Evolutionary conservation across 805 yeast species (phyloP).

Genomic region (Geotrichum ghanense): DNA sequence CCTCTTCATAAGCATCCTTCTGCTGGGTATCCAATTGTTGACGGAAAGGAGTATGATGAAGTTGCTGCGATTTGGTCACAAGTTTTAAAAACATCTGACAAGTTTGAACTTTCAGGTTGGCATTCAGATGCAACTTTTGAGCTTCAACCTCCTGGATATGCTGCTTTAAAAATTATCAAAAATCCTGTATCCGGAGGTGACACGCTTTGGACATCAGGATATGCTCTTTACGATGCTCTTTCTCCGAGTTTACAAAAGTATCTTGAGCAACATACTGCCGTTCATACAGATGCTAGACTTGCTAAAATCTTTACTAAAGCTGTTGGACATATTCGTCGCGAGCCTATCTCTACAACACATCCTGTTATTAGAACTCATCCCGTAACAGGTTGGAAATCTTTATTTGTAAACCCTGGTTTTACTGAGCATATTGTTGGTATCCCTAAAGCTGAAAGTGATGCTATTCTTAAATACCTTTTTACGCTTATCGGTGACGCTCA

Average conservation of each 20-base stretch:
- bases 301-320: slow-evolving; percentile 42
- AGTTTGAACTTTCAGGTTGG: slow-evolving; percentile 29
- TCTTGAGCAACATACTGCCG: slow-evolving; percentile 34
- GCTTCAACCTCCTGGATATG: slow-evolving; percentile 44
- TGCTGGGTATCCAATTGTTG: slow-evolving; percentile 16
- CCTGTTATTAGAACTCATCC: slow-evolving; percentile 57
- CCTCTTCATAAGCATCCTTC: slow-evolving; percentile 33
- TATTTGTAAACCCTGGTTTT: slow-evolving; percentile 42
- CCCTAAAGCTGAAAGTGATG: slow-evolving; percentile 37
- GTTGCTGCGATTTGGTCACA: slow-evolving; percentile 31
- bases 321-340: slow-evolving; percentile 36
- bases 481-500: slow-evolving; percentile 38
- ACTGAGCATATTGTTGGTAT: slow-evolving; percentile 43
- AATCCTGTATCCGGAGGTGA: slow-evolving; percentile 43
- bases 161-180: slow-evolving; percentile 42
- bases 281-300: slow-evolving; percentile 39
- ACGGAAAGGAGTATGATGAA: slow-evolving; percentile 30
- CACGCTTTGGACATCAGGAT: slow-evolving; percentile 42
- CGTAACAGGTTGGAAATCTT: slow-evolving; percentile 50
- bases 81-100: slow-evolving; percentile 14
- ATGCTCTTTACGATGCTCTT: slow-evolving; percentile 41
- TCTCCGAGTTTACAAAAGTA: slow-evolving; percentile 38
- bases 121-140: slow-evolving; percentile 49
- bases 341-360: slow-evolving; percentile 29
- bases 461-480: slow-evolving; percentile 36